These are phyloP conservation scores for Podila minutissima DNA, from an alignment of 192 early-diverging fungal genomes.

Conservation along the genomic window DNA sequence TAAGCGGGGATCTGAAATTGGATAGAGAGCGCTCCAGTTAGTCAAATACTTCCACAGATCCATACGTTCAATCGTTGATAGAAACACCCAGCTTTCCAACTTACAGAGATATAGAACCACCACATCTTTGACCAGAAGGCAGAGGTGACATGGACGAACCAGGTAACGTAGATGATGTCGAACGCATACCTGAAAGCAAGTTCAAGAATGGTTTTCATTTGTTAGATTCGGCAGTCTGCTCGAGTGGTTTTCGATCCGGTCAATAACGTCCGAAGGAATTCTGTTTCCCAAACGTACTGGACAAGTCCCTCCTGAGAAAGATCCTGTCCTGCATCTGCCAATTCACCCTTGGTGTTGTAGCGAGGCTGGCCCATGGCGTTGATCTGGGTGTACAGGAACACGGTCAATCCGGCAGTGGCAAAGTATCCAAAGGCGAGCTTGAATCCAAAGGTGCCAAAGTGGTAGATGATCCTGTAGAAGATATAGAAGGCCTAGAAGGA, in stretches of 20 bases:
- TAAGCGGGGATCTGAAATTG: slow-evolving; percentile 61
- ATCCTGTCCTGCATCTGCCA: slow-evolving; percentile 60
- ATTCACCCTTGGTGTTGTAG: slow-evolving; percentile 52
- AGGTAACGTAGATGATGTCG: slow-evolving; percentile 86
- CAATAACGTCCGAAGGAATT: background rate
- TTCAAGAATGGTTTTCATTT: background rate
- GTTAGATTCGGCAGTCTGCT: background rate
- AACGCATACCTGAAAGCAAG: slow-evolving; percentile 75
- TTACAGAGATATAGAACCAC: slow-evolving; percentile 61
- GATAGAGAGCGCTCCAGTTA: background rate
- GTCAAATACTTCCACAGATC: background rate
- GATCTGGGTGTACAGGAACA: slow-evolving; percentile 62
- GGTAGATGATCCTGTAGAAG: slow-evolving; percentile 62
- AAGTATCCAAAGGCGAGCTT: slow-evolving; percentile 53
- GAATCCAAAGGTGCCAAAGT: slow-evolving; percentile 60
- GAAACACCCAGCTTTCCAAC: background rate
- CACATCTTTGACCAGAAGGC: slow-evolving; percentile 67
- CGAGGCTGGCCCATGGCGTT: slow-evolving; percentile 54
- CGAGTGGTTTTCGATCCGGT: background rate
- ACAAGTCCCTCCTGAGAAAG: slow-evolving; percentile 61
- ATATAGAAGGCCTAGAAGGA: slow-evolving; percentile 57
- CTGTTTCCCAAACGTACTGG: slow-evolving; percentile 50
- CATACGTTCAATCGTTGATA: background rate
- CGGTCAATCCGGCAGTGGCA: slow-evolving; percentile 55
- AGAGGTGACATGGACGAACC: slow-evolving; percentile 76